These are phyloP conservation scores for Rhytidiadelphus loreus DNA, from an alignment of 225 moss, liverwort and hornwort genomes.

Conservation along the genomic window DNA sequence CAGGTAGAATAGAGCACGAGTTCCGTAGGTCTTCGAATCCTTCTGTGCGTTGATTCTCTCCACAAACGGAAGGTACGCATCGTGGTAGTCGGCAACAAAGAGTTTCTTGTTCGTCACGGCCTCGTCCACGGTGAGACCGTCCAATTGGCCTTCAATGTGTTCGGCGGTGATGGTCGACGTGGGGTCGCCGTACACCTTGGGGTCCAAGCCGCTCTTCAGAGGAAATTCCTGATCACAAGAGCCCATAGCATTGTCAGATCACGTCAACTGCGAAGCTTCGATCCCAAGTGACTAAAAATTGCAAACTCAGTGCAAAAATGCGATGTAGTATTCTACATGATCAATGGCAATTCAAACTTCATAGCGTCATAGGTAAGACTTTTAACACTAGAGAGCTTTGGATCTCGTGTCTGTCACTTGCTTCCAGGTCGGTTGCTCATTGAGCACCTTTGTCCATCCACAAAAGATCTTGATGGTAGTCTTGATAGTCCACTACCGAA, in stretches of 20 bases:
- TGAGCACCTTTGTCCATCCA: not conserved
- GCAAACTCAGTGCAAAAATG: not conserved
- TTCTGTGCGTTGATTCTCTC: conserved; percentile 39
- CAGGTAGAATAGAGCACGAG: conserved; percentile 27
- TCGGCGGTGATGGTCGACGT: conserved; percentile 14
- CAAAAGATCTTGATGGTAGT: not conserved
- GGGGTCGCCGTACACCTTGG: conserved; percentile 14
- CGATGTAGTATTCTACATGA: too few species aligned
- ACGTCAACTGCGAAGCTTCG: not conserved
- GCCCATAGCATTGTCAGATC: not conserved
- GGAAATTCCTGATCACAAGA: conserved; percentile 34
- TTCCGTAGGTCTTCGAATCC: conserved; percentile 39
- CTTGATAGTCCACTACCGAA: not conserved
- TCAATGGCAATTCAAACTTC: not conserved
- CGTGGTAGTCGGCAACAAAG: conserved; percentile 45
- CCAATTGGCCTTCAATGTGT: conserved; percentile 22
- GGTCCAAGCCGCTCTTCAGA: conserved; percentile 31
- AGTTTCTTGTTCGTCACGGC: conserved; percentile 22
- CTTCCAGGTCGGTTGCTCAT: not conserved
- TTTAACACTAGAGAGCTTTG: not conserved
- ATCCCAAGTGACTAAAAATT: not conserved
- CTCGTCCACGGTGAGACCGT: conserved; percentile 16
- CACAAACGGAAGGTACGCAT: conserved; percentile 52
- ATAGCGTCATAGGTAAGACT: not conserved
- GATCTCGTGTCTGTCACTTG: not conserved